phyloP scores from a whole-genome alignment of 2,329 filamentous ascomycete species.

The Tolypocladium ophioglossoides region DNA sequence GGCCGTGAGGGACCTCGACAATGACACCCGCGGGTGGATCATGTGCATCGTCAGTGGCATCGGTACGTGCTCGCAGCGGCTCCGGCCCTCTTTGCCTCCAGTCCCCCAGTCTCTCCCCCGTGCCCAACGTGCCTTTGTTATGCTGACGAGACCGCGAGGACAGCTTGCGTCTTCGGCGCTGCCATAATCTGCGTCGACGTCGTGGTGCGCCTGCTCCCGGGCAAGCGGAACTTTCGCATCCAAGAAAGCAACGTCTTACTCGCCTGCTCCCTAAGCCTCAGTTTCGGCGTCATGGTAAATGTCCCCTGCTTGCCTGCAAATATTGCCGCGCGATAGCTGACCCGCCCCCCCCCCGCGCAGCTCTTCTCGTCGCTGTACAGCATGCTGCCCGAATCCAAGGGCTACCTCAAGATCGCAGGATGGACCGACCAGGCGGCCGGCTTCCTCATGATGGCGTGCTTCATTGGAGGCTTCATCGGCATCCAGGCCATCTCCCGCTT shows the following conservation, averaged over 20 bases:
- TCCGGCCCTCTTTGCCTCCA: too few relatives aligned
- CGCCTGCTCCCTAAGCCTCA: slow-evolving; percentile 79
- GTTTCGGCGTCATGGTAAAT: slow-evolving; percentile 89
- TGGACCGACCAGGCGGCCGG: slow-evolving; percentile 57
- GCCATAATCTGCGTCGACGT: slow-evolving; percentile 81
- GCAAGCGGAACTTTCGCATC: slow-evolving; percentile 70
- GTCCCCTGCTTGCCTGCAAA: not conserved
- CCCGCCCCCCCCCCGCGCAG: slow-evolving; percentile 38
- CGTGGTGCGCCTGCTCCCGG: slow-evolving; percentile 60
- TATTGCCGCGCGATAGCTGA: not conserved
- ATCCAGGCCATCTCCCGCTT: slow-evolving; percentile 65
- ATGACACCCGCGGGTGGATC: slow-evolving; percentile 89
- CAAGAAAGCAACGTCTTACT: slow-evolving; percentile 83
- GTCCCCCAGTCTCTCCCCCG: not conserved
- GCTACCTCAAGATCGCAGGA: slow-evolving; percentile 61
- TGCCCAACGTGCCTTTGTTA: slow-evolving; percentile 1
- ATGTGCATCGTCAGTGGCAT: slow-evolving; percentile 76
- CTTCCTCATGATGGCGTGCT: slow-evolving; percentile 58
- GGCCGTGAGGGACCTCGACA: slow-evolving; percentile 38
- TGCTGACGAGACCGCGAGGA: not conserved
- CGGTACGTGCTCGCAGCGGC: slow-evolving; percentile 31
- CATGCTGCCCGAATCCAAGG: slow-evolving; percentile 81
- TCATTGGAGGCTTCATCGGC: slow-evolving; percentile 61
- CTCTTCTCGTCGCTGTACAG: slow-evolving; percentile 86
- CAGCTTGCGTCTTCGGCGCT: slow-evolving; percentile 62